These are phyloP conservation scores for Hypoxylon sp. DNA, from an alignment of 2,329 filamentous ascomycete species.

Conservation along the genomic window DNA sequence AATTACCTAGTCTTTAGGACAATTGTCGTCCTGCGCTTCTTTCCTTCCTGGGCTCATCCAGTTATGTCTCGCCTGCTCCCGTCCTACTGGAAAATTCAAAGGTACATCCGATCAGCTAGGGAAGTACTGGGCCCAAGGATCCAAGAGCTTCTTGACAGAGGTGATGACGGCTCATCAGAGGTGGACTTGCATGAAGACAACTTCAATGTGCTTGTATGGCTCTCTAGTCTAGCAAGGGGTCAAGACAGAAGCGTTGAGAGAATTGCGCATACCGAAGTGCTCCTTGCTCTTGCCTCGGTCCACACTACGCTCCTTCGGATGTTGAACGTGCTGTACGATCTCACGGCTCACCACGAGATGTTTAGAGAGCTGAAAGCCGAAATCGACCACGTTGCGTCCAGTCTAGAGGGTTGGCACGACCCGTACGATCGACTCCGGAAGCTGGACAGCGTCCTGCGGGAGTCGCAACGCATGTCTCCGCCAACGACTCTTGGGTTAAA, in stretches of 20 bases:
- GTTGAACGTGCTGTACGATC: slow-evolving; percentile 26
- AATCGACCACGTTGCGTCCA: slow-evolving; percentile 1
- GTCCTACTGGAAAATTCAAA: slow-evolving; percentile 6
- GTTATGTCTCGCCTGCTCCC: slow-evolving; percentile 1
- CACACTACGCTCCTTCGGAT: slow-evolving; percentile 32
- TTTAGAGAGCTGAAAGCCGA: slow-evolving; percentile 7
- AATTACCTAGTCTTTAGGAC: slow-evolving; percentile 7
- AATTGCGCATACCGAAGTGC: slow-evolving; percentile 18
- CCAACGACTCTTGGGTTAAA: slow-evolving; percentile 21
- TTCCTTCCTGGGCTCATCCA: slow-evolving; percentile 7
- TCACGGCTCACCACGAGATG: not conserved
- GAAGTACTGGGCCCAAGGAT: slow-evolving; percentile 10
- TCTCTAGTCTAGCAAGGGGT: slow-evolving; percentile 13
- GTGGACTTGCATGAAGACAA: slow-evolving; percentile 2
- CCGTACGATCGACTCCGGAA: slow-evolving; percentile 27
- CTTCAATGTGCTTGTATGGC: slow-evolving; percentile 27
- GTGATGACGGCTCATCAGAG: slow-evolving; percentile 5
- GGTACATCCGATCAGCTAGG: not conserved
- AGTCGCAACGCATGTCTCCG: slow-evolving; percentile 29
- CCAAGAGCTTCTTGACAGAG: slow-evolving; percentile 3
- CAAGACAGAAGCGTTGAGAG: slow-evolving; percentile 20
- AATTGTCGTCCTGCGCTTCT: not conserved
- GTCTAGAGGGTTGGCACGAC: not conserved
- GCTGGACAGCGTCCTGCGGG: slow-evolving; percentile 31
- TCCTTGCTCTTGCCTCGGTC: slow-evolving; percentile 24